Conservation (phyloP, 2,329 filamentous ascomycete genomes). For the Chaetomium olivaceum region DNA sequence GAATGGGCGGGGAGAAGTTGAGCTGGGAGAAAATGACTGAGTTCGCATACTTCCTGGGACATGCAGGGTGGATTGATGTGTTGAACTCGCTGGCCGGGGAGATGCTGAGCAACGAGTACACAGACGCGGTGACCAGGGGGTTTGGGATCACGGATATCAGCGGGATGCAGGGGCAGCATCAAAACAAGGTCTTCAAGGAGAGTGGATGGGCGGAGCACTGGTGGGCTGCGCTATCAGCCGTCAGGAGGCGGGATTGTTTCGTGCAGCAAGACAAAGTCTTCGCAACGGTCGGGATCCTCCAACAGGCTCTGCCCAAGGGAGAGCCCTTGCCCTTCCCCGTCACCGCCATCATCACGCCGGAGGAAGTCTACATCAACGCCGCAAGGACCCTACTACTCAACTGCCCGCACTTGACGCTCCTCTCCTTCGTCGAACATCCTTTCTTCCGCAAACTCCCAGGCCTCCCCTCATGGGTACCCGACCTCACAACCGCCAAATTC, state of each 20-base stretch:
- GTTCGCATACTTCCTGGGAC: constrained; percentile 14
- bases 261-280: constrained; percentile 21
- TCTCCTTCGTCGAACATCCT: constrained; percentile 18
- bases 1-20: neutral
- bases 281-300: constrained; percentile 17
- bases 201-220: constrained; percentile 13
- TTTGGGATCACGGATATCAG: constrained; percentile 17
- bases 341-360: constrained; percentile 6
- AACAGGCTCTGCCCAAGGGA: neutral
- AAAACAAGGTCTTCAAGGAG: neutral
- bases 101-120: neutral
- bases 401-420: constrained; percentile 11
- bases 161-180: neutral
- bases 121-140: neutral
- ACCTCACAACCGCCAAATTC: constrained; percentile 13
- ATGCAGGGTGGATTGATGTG: constrained; percentile 3
- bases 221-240: constrained; percentile 11
- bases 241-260: constrained; percentile 14
- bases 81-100: neutral
- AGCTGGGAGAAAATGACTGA: constrained; percentile 11
- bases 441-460: neutral
- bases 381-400: constrained; percentile 15
- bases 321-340: constrained; percentile 12
- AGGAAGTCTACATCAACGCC: constrained; percentile 15
- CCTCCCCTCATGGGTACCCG: constrained; percentile 22